Evolutionary conservation across 1,284 basidiomycete species (phyloP).

Genomic region (Cystobasidium sp.): DNA sequence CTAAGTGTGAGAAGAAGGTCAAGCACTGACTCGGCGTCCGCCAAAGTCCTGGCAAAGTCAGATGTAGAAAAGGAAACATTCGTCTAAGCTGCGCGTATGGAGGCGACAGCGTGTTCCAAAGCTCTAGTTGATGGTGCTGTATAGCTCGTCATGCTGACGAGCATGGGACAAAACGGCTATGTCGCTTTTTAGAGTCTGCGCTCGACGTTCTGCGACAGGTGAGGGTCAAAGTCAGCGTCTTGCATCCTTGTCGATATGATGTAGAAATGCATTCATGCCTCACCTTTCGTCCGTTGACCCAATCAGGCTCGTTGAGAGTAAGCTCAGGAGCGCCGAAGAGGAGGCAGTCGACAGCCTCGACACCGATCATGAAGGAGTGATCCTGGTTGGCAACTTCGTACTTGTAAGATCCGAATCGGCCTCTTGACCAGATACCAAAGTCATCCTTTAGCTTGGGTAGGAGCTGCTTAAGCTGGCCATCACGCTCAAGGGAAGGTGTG

Average conservation of each 20-base stretch:
- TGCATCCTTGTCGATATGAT: not conserved
- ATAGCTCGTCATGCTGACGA: too few relatives aligned
- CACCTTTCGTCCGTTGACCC: constrained; percentile 56
- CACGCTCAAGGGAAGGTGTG: constrained; percentile 61
- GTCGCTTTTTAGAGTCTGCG: constrained; percentile 16
- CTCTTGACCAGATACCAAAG: constrained; percentile 60
- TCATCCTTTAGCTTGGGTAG: constrained; percentile 60
- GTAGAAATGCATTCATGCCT: not conserved
- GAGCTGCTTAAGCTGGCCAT: constrained; percentile 59
- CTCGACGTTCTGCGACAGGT: constrained; percentile 16
- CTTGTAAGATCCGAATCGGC: constrained; percentile 64
- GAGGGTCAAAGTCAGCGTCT: not conserved
- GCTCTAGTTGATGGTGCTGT: too few relatives aligned
- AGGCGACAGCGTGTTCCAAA: too few relatives aligned
- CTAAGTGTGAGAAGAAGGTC: too few relatives aligned
- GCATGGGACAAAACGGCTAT: not conserved
- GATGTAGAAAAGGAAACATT: too few relatives aligned
- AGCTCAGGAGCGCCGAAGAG: constrained; percentile 57
- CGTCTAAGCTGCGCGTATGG: too few relatives aligned
- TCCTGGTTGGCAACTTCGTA: constrained; percentile 63
- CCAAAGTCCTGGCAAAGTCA: too few relatives aligned
- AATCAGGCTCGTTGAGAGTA: constrained; percentile 60
- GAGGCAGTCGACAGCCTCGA: constrained; percentile 60
- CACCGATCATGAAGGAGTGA: constrained; percentile 63
- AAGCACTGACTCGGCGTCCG: too few relatives aligned